These are phyloP conservation scores for Patellifolia procumbens DNA, from an alignment of 179 eudicot species.

Conservation along the genomic window DNA sequence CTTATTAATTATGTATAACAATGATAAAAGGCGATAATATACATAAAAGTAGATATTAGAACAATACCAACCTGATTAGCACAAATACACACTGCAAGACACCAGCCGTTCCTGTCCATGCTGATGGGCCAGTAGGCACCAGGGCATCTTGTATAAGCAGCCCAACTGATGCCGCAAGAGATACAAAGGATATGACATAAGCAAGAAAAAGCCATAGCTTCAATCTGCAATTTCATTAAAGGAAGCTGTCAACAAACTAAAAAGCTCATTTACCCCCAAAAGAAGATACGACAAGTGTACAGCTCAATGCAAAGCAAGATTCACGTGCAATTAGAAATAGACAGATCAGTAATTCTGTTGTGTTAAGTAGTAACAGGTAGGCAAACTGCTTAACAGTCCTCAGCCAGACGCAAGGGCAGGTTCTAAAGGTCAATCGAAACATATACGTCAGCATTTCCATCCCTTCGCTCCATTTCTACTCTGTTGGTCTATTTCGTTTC, in stretches of 20 bases:
- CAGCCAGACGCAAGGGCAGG: neutral
- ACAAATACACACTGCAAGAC: slow-evolving; percentile 91
- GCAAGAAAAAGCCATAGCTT: slow-evolving; percentile 97
- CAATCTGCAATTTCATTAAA: slow-evolving; percentile 50
- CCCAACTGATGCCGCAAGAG: slow-evolving; percentile 93
- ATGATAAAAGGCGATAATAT: neutral
- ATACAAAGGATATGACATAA: slow-evolving; percentile 84
- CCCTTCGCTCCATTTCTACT: neutral
- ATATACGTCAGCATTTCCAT: neutral
- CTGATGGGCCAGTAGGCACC: slow-evolving; percentile 68
- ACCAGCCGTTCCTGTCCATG: slow-evolving; percentile 96
- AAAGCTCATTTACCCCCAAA: neutral
- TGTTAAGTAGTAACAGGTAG: neutral
- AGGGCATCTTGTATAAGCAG: slow-evolving; percentile 85
- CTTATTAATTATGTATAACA: neutral
- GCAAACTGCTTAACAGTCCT: neutral
- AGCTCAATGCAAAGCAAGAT: neutral
- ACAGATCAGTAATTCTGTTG: neutral
- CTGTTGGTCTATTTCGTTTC: neutral
- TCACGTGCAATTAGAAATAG: neutral
- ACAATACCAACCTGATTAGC: slow-evolving; percentile 57
- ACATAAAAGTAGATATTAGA: neutral
- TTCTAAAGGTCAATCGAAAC: neutral
- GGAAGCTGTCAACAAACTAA: slow-evolving; percentile 12
- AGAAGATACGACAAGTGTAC: neutral